Evolutionary conservation across 1,284 basidiomycete species (phyloP).

Genomic region (Cryptococcus amylolentus): DNA sequence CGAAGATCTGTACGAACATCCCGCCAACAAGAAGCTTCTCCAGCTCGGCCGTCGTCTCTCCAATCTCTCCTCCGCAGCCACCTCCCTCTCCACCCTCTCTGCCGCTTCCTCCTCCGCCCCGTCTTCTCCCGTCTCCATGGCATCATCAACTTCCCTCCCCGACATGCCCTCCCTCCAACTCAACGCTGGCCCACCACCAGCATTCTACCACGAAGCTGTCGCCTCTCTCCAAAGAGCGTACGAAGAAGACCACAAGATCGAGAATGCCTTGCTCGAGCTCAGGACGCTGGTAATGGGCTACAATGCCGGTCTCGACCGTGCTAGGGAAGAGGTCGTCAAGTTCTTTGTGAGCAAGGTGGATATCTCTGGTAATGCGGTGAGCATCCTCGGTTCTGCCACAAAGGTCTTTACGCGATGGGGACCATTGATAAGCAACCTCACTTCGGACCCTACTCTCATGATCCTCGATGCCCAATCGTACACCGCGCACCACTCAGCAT

Average conservation of each 20-base stretch:
- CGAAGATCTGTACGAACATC: conserved; percentile 49
- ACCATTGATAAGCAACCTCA: conserved; percentile 27
- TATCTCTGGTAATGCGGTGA: conserved; percentile 20
- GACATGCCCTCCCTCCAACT: conserved; percentile 27
- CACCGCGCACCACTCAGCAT: conserved; percentile 15
- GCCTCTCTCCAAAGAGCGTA: conserved; percentile 45
- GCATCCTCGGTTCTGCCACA: conserved; percentile 24
- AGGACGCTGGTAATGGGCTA: conserved; percentile 47
- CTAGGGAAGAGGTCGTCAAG: conserved; percentile 43
- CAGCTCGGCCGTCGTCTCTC: conserved; percentile 46
- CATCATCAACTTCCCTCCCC: conserved; percentile 24
- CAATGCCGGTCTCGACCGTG: conserved; percentile 47
- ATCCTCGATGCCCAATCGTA: conserved; percentile 27
- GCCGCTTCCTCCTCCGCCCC: conserved; percentile 38
- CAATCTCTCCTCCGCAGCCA: conserved; percentile 29
- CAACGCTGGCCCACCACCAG: conserved; percentile 29
- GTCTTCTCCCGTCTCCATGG: conserved; percentile 26
- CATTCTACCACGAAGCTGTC: conserved; percentile 39
- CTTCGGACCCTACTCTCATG: conserved; percentile 31
- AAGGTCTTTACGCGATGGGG: conserved; percentile 45
- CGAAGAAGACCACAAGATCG: conserved; percentile 45
- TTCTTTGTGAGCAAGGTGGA: conserved; percentile 43
- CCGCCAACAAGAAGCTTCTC: conserved; percentile 44
- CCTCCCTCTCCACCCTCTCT: conserved; percentile 46
- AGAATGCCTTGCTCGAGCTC: conserved; percentile 47